phyloP scores from a whole-genome alignment of 2,329 filamentous ascomycete genomes.

The Dactylellina leptospora region DNA sequence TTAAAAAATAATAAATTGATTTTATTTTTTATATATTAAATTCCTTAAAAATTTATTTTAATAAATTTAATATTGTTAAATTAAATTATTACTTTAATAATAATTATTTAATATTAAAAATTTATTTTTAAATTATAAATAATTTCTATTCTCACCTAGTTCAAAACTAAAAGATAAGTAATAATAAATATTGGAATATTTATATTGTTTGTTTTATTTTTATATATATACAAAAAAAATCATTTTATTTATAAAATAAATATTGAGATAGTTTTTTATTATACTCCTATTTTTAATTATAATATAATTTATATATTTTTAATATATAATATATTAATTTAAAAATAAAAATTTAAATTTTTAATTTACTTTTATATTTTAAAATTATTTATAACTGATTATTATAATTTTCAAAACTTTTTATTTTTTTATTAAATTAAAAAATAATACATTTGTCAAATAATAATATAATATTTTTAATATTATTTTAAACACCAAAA shows the following conservation, averaged over 20 bases:
- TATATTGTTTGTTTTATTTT: conserved; percentile 92
- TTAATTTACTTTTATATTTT: no score
- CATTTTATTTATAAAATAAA: conserved; percentile 86
- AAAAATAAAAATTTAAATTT: background rate
- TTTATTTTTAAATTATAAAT: conserved; percentile 63
- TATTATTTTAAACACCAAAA: conserved; percentile 25
- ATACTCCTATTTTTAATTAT: conserved; percentile 87
- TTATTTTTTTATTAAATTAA: conserved; percentile 62
- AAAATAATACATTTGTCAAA: no score
- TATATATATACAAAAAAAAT: conserved; percentile 82
- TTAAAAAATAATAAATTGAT: no score
- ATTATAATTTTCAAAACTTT: conserved; percentile 73
- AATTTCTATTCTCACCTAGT: conserved; percentile 64
- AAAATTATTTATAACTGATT: no score
- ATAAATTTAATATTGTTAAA: conserved; percentile 58
- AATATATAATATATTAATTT: no score
- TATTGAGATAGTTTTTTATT: conserved; percentile 85
- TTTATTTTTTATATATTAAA: no score
- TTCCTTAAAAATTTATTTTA: conserved; percentile 56
- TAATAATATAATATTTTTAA: no score
- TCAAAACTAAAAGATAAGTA: conserved; percentile 42
- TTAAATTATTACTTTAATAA: conserved; percentile 58
- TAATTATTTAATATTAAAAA: conserved; percentile 60
- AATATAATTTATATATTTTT: conserved; percentile 91
- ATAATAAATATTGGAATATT: conserved; percentile 60